Conservation (phyloP, 331 rosid species). For the Acacia pycnantha region DNA sequence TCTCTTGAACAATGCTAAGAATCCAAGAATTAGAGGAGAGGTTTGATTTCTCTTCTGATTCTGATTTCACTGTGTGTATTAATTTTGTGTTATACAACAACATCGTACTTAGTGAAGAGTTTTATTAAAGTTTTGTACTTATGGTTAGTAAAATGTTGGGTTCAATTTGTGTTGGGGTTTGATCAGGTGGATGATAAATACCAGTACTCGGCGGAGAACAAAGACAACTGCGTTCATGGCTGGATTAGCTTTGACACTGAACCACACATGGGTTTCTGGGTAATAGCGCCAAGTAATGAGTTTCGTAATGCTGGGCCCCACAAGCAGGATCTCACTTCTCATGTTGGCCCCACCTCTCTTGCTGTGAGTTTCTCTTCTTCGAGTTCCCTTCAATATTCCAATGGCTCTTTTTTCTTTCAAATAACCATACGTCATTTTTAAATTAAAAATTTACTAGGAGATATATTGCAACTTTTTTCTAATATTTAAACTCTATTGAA, state of each 20-base stretch:
- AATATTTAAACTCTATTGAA: too few relatives aligned
- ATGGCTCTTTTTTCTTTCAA: background rate
- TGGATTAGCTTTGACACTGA: slow-evolving; percentile 26
- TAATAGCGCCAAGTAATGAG: slow-evolving; percentile 67
- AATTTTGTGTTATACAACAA: background rate
- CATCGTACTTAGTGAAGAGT: background rate
- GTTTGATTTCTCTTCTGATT: slow-evolving; percentile 21
- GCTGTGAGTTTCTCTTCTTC: slow-evolving; percentile 36
- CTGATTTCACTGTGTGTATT: too few relatives aligned
- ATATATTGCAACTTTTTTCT: too few relatives aligned
- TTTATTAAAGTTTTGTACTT: background rate
- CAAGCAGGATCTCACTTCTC: slow-evolving; percentile 81
- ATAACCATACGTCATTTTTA: too few relatives aligned
- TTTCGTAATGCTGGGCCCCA: slow-evolving; percentile 59
- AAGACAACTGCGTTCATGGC: slow-evolving; percentile 29
- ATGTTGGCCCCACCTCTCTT: slow-evolving; percentile 63
- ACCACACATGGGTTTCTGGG: slow-evolving; percentile 57
- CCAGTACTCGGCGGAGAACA: slow-evolving; percentile 36
- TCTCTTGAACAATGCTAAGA: slow-evolving; percentile 46
- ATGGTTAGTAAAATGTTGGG: background rate
- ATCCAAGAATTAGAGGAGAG: slow-evolving; percentile 57
- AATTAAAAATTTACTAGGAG: too few relatives aligned
- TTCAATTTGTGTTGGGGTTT: background rate
- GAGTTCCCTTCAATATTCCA: background rate
- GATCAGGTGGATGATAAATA: slow-evolving; percentile 57